These are phyloP conservation scores for Lipomyces japonicus DNA, from an alignment of 805 yeast species.

Conservation along the genomic window DNA sequence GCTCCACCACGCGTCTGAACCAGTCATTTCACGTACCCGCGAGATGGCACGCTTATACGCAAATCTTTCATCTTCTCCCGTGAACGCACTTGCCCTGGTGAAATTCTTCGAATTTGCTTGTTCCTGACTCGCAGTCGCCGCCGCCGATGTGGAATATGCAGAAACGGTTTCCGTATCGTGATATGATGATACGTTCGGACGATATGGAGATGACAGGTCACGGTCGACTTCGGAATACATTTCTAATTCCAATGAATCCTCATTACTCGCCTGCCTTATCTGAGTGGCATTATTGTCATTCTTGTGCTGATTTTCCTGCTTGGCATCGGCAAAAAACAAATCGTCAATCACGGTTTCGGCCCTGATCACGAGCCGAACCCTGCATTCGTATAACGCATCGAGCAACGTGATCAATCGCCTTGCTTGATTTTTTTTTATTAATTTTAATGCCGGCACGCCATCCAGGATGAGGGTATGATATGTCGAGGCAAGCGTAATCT, in stretches of 20 bases:
- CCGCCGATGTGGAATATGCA: neutral
- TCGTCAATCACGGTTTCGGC: conserved; percentile 48
- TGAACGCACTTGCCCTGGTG: conserved; percentile 52
- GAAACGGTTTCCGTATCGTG: conserved; percentile 41
- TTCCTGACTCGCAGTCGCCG: neutral
- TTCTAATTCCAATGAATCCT: conserved; percentile 53
- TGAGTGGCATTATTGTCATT: conserved; percentile 33
- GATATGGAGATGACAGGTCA: conserved; percentile 58
- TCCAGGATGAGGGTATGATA: conserved; percentile 57
- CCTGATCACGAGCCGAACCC: conserved; percentile 56
- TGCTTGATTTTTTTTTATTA: conserved; percentile 62
- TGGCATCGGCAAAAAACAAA: conserved; percentile 60
- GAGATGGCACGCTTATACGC: conserved; percentile 70
- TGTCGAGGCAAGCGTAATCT: conserved; percentile 57
- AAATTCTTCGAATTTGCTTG: conserved; percentile 41
- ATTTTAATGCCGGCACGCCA: conserved; percentile 56
- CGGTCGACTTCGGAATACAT: conserved; percentile 63
- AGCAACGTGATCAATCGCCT: conserved; percentile 57
- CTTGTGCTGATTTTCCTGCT: conserved; percentile 19
- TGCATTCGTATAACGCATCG: conserved; percentile 67
- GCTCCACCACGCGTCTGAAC: conserved; percentile 50
- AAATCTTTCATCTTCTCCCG: conserved; percentile 74
- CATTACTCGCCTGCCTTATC: conserved; percentile 11
- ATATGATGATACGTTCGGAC: conserved; percentile 66
- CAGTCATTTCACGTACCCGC: conserved; percentile 58